Evolutionary conservation across 352 stramenopile genomes (phyloP), one percentile per base, ranked within the genome.

Genomic region (Globisporangium parvum): DNA sequence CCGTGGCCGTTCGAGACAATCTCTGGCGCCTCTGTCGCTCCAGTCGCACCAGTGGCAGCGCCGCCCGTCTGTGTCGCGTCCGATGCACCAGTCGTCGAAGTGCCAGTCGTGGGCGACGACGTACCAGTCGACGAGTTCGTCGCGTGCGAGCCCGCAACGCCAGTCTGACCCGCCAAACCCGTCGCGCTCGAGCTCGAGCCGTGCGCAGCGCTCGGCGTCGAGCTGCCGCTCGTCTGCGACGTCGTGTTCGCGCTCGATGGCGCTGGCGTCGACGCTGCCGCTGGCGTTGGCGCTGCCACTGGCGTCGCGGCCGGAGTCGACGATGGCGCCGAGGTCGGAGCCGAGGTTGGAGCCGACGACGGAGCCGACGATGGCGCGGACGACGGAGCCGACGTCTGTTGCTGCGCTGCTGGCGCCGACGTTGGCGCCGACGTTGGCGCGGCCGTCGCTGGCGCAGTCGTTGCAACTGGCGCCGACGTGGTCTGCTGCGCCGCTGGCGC

Each of bases 131-230:
- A 17, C 9, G 47, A 57, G 18, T 51, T 53, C 33, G 58, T 56
- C 10, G 21, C 15, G 31, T 46, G 53, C 31, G 44, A 51, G n/a
- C 24, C 53, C 1, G 31, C 31, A 37, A 37, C 8, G 10, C 31
- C 31, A 37, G 31, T n/a, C 28, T 28, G 40, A 20, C 47, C 28
- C 17, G 72, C 6, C 47, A 55, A 23, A 37, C 20, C 48, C 42
- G 44, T 65, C 10, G 73, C 70, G 21, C 73, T 73, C 47, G 82
- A 47, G 41, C 41, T 65, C 28, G 75, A 82, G 37, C 70, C 85
- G 17, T 60, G 82, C 26, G 72, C 73, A 31, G 66, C 84, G 2
- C 85, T 84, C 52, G 74, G 85, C 12, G 3, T 31, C 26, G 28
- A 21, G 10, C 26, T 35, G 41, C 71, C 73, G 3, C 73, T 21